Evolutionary conservation across 2,329 filamentous ascomycete species (phyloP).

Genomic region (Cercospora sp.): DNA sequence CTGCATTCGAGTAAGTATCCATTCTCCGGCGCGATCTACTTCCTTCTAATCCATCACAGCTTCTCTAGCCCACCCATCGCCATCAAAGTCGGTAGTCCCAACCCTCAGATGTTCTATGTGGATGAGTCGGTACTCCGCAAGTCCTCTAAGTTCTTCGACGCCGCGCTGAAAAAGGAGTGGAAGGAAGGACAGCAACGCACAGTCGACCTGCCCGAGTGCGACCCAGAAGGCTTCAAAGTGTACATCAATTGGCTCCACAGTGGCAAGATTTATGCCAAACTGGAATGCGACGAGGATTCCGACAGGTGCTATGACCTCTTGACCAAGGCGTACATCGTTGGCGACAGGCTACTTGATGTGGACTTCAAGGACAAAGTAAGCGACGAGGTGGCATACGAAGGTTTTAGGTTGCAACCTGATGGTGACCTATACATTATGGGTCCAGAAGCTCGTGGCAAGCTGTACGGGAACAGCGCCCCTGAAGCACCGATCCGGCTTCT

Average conservation of each 20-base stretch:
- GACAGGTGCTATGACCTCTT: background rate
- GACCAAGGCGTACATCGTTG: background rate
- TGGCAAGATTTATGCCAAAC: background rate
- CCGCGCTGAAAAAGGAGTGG: background rate
- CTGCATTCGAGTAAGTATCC: background rate
- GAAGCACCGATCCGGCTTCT: no score
- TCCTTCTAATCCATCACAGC: background rate
- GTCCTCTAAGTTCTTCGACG: background rate
- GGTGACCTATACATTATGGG: no score
- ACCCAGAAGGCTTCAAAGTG: background rate
- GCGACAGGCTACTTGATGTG: background rate
- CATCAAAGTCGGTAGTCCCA: background rate
- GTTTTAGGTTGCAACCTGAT: no score
- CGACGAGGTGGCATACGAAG: no score
- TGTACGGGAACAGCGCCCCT: no score
- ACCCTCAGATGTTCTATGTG: background rate
- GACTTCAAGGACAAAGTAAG: background rate
- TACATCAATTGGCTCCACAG: background rate
- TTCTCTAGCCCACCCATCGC: background rate
- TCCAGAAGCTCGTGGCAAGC: no score
- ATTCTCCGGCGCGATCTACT: background rate
- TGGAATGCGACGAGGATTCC: background rate
- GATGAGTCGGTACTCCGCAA: background rate
- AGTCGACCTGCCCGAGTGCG: background rate
- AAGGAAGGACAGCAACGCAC: background rate